These are phyloP conservation scores for Amaranthus hypochondriacus DNA, from an alignment of 148 eudicot species.

Conservation along the genomic window DNA sequence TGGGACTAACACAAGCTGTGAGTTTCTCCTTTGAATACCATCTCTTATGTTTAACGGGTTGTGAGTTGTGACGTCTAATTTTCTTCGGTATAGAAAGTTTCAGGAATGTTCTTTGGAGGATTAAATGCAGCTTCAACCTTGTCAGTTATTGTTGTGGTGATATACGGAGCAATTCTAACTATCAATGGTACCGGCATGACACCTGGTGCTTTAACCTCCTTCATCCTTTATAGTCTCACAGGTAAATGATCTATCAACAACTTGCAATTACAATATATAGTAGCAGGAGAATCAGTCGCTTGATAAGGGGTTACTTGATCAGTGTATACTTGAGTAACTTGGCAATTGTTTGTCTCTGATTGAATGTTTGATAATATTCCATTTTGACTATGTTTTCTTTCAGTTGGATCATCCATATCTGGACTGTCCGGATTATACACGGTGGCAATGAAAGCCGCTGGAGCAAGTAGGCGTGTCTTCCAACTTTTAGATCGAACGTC, in stretches of 20 bases:
- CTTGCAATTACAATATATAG: not conserved
- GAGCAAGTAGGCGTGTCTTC: conserved; percentile 96
- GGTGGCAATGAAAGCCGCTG: conserved; percentile 93
- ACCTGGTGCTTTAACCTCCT: conserved; percentile 79
- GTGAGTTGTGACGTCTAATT: conserved; percentile 2
- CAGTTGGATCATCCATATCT: conserved; percentile 86
- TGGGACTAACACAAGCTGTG: conserved; percentile 87
- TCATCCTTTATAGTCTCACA: conserved; percentile 89
- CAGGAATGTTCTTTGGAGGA: conserved; percentile 73
- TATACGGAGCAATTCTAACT: conserved; percentile 82
- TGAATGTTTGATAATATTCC: not conserved
- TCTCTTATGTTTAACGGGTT: conserved; percentile 3
- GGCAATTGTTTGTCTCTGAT: not conserved
- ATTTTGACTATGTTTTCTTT: conserved; percentile 14
- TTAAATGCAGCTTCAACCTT: conserved; percentile 82
- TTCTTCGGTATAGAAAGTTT: conserved; percentile 53
- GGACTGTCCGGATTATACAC: conserved; percentile 73
- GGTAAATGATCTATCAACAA: conserved; percentile 32
- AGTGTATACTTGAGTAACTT: not conserved
- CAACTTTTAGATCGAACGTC: conserved; percentile 80
- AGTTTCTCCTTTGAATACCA: conserved; percentile 25
- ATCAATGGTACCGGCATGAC: conserved; percentile 72
- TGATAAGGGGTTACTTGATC: not conserved
- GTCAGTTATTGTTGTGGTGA: conserved; percentile 79
- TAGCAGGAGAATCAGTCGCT: conserved; percentile 1